These are phyloP conservation scores for Hymenoscyphus albidus DNA, from an alignment of 2,329 filamentous ascomycete species.

Conservation along the genomic window DNA sequence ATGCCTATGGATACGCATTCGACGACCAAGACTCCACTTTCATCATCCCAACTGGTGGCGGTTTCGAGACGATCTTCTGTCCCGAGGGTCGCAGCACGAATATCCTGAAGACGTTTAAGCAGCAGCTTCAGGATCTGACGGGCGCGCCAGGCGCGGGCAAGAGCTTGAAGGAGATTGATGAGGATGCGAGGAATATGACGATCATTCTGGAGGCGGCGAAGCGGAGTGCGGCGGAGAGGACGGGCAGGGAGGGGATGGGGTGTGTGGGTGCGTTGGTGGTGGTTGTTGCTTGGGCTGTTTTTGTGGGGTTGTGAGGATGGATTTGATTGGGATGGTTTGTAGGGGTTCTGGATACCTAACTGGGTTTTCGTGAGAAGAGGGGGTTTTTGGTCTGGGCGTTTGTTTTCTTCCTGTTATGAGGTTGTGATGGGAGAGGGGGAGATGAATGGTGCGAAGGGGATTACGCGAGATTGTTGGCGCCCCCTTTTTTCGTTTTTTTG, in stretches of 20 bases:
- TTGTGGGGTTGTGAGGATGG: not conserved
- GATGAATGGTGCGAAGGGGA: no score
- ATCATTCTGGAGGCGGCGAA: conserved; percentile 27
- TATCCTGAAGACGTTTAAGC: conserved; percentile 50
- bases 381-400: no score
- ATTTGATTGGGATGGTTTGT: no score
- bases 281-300: conserved; percentile 29
- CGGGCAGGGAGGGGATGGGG: conserved; percentile 12
- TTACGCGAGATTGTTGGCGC: no score
- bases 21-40: conserved; percentile 58
- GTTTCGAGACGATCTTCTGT: conserved; percentile 77
- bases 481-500: no score
- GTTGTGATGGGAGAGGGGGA: no score
- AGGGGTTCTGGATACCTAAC: no score
- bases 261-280: conserved; percentile 31
- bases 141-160: conserved; percentile 39
- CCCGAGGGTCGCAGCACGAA: conserved; percentile 59
- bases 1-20: conserved; percentile 77
- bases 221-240: conserved; percentile 17
- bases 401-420: no score
- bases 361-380: no score
- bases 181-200: conserved; percentile 36
- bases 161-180: conserved; percentile 29
- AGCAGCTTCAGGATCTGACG: conserved; percentile 47
- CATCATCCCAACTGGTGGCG: conserved; percentile 62